Percentiles rank a stretch among this genome's conserved stretches.
phyloP scores from a whole-genome alignment of 441 rosid genomes.

The Adansonia madagascariensis region DNA sequence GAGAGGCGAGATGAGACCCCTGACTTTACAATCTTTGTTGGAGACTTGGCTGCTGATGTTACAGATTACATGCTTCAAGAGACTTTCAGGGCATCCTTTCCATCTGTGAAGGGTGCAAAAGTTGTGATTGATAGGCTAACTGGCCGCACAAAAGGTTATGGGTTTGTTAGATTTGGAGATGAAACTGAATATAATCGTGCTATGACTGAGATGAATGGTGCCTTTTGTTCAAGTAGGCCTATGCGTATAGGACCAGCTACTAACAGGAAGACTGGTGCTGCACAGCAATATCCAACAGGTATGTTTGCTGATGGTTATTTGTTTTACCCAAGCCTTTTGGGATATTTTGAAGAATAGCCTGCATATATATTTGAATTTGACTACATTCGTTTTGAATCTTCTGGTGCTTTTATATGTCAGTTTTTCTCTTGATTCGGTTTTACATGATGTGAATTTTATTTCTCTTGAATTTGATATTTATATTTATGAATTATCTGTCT shows the following conservation, averaged over 20 bases:
- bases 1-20: conserved; percentile 74
- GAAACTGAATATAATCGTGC: conserved; percentile 70
- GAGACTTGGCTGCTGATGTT: conserved; percentile 84
- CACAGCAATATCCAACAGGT: conserved; percentile 64
- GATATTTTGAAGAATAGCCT: conserved; percentile 1
- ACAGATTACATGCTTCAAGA: conserved; percentile 74
- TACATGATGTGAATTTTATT: conserved; percentile 10
- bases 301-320: conserved; percentile 24
- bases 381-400: not conserved
- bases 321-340: not conserved
- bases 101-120: conserved; percentile 71
- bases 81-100: conserved; percentile 57
- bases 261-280: conserved; percentile 51
- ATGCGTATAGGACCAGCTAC: conserved; percentile 75
- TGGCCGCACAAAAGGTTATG: conserved; percentile 74
- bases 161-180: conserved; percentile 72
- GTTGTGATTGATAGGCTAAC: conserved; percentile 76
- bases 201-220: conserved; percentile 77
- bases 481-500: conserved; percentile 5
- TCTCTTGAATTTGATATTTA: not conserved
- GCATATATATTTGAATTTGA: conserved; percentile 9
- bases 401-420: not conserved
- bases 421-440: not conserved
- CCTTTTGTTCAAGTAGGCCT: conserved; percentile 66
- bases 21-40: conserved; percentile 73